Base-by-base conservation (phyloP, 805 yeast genomes). In the Pichia paraexigua region DNA sequence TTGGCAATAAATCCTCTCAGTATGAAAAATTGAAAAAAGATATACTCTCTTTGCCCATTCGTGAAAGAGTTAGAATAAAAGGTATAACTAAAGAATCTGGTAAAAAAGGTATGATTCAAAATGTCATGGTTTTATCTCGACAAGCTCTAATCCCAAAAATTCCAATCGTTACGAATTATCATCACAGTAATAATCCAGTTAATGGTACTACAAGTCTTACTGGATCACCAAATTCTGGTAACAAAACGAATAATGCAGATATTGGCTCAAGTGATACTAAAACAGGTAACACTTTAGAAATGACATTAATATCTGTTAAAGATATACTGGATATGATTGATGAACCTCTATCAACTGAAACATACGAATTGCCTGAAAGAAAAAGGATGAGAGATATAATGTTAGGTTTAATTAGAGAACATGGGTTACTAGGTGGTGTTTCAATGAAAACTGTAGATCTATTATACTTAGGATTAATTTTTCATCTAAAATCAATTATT, bases 281-380 rank as follows among this genome's bases (percentile, higher is more conserved):
- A 28, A 30, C 24, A 30, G 44, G 25, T 25, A 48, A 50, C 39
- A 49, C 51, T 49, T 37, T 58, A 15, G 67, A 63, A 18, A 79
- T 78, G 58, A 77, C 87, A 35, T 77, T 82, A 30, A 85, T 85
- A 58, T 90, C 97, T 92, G 88, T 95, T 22, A 96, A 91, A 65
- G 98, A 94, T 63, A 87, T 94, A 18, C 77, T 85, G 49, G 90
- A 85, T 61, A 95, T 94, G 4, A 78, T 88, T 50, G 89, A 87
- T 58, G 79, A 94, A 1, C 92, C 94, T 5, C 72, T 91, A 37
- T 78, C 92, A 2, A 72, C 87, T 1, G 96, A 92, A 58, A 73
- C 79, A 39, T 87, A 75, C 63, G 91, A 91, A 56, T 66, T 94
- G 6, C 97, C 97, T 0, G 98, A 92, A 57, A 73, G 75, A 41